phyloP scores from a whole-genome alignment of 73 alveolate genomes.

The Tetrahymena malaccensis region DNA sequence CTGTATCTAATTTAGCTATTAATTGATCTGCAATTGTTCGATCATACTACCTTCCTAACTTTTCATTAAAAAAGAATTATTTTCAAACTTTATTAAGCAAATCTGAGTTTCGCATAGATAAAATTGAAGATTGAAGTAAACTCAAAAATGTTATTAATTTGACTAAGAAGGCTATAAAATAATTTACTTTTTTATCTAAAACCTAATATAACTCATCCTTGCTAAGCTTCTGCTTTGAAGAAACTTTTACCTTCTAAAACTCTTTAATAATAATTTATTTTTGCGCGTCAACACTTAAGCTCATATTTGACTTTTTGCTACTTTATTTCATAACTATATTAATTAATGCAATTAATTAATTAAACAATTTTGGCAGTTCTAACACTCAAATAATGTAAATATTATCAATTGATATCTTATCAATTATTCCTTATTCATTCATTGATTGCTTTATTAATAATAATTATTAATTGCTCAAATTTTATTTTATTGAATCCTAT shows the following conservation, averaged over 20 bases:
- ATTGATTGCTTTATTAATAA: no score
- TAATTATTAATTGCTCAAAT: neutral
- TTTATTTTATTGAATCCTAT: neutral
- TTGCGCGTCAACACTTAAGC: neutral
- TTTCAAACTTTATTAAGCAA: neutral
- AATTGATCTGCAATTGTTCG: neutral
- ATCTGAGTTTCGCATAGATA: neutral
- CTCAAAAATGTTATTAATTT: neutral
- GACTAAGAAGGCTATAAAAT: neutral
- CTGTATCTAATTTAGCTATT: neutral
- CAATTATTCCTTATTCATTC: neutral
- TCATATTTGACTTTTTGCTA: neutral
- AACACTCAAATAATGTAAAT: neutral
- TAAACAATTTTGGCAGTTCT: neutral
- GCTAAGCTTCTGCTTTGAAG: neutral
- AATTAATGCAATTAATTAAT: neutral
- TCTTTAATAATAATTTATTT: neutral
- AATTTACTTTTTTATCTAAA: neutral
- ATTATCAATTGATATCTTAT: neutral
- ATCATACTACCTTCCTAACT: neutral
- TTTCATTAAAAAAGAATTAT: neutral
- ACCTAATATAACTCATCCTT: neutral
- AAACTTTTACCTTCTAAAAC: neutral
- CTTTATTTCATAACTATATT: neutral
- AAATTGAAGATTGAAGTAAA: no score